Conservation (phyloP, 2,329 filamentous ascomycete genomes). For the Domatiomyces catenatus region DNA sequence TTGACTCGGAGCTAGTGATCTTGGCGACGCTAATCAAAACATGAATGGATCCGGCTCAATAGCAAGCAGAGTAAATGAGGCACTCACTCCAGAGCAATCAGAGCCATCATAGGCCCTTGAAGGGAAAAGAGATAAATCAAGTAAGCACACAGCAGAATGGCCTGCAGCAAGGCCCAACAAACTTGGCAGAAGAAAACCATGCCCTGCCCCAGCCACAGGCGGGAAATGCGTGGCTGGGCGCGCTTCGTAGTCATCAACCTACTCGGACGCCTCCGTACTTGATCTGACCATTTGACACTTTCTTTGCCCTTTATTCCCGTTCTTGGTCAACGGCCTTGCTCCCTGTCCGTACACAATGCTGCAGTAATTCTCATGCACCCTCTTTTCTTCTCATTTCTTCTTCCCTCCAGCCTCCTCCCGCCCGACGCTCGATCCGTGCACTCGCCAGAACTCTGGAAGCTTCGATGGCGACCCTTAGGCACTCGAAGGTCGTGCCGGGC, state of each 20-base stretch:
- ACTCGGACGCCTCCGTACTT: not conserved
- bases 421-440: not conserved
- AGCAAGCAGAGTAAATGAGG: not conserved
- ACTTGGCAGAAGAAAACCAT: not conserved
- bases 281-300: not conserved
- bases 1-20: not conserved
- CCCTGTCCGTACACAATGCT: not conserved
- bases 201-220: not conserved
- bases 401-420: not conserved
- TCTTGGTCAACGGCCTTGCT: not conserved
- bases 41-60: not conserved
- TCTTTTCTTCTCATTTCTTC: not conserved
- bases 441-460: not conserved
- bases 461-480: not conserved
- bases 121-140: not conserved
- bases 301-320: not conserved
- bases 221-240: not conserved
- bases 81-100: not conserved
- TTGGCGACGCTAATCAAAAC: not conserved
- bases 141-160: not conserved
- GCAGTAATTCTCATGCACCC: not conserved
- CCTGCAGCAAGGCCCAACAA: no score
- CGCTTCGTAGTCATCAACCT: not conserved
- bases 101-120: not conserved
- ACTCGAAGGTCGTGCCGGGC: not conserved